phyloP scores from a whole-genome alignment of 306 rosid genomes.

The Rosa lucieae region DNA sequence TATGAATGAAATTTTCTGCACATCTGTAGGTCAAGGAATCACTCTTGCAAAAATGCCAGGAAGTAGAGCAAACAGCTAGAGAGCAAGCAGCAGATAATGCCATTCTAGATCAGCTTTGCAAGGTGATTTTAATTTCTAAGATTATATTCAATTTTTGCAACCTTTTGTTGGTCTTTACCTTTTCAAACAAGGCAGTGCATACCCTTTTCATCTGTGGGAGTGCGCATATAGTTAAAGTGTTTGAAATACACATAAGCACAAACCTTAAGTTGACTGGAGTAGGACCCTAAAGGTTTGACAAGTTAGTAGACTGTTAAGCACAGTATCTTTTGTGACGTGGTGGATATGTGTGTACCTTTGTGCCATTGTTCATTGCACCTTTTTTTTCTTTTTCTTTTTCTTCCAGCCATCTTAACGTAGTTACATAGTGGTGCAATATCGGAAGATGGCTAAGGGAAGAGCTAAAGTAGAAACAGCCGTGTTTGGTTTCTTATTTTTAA shows the following conservation, averaged over 20 bases:
- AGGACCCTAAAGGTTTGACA: neutral
- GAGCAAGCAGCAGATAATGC: slow-evolving; percentile 96
- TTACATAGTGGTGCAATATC: neutral
- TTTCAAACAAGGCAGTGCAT: slow-evolving; percentile 2
- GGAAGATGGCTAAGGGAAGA: neutral
- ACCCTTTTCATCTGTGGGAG: slow-evolving; percentile 9
- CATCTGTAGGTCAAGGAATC: slow-evolving; percentile 69
- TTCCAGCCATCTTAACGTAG: neutral
- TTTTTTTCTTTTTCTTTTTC: too few species aligned
- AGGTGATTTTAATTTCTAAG: slow-evolving; percentile 47
- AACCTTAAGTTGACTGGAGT: neutral
- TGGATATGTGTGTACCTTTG: neutral
- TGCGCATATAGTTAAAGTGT: neutral
- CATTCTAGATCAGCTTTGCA: slow-evolving; percentile 70
- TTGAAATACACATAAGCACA: neutral
- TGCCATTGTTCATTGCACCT: neutral
- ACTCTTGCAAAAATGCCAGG: slow-evolving; percentile 63
- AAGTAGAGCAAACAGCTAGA: slow-evolving; percentile 82
- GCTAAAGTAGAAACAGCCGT: neutral
- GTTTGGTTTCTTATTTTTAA: neutral
- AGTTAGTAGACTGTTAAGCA: neutral
- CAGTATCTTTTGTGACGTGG: neutral
- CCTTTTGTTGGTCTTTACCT: neutral
- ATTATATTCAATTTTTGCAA: neutral
- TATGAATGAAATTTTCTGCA: slow-evolving; percentile 15